Conservation (phyloP, 1,139 yeast genomes). For the Yamadazyma aaseri region DNA sequence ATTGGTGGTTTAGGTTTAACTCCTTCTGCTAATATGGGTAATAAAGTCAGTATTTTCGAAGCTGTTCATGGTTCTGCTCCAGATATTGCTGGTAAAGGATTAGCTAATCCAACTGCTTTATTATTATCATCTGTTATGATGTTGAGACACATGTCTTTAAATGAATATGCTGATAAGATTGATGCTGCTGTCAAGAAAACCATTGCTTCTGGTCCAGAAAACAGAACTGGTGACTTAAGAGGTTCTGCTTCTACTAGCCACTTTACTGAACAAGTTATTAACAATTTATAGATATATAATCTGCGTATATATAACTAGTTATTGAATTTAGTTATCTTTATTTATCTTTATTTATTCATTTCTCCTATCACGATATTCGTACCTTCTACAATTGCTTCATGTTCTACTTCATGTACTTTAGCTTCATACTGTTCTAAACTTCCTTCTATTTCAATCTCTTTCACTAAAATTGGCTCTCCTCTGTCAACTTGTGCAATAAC, state of each 20-base stretch:
- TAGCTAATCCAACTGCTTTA: conserved; percentile 98
- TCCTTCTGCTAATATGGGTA: conserved; percentile 99
- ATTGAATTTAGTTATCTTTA: not conserved
- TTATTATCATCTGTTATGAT: conserved; percentile 95
- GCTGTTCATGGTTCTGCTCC: conserved; percentile 99
- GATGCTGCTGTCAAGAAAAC: conserved; percentile 88
- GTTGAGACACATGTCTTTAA: conserved; percentile 97
- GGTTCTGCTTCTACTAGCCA: conserved; percentile 87
- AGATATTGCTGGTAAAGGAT: conserved; percentile 96
- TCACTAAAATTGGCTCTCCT: conserved; percentile 85
- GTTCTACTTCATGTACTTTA: conserved; percentile 85
- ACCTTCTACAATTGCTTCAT: conserved; percentile 90
- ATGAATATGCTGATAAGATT: conserved; percentile 75
- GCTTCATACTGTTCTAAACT: conserved; percentile 74
- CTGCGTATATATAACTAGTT: not conserved
- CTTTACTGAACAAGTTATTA: conserved; percentile 72
- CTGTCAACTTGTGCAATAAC: conserved; percentile 93
- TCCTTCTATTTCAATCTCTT: conserved; percentile 70
- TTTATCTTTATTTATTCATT: conserved; percentile 15
- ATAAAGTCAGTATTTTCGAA: conserved; percentile 94
- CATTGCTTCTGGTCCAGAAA: conserved; percentile 90
- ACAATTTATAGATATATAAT: conserved; percentile 33
- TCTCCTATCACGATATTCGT: conserved; percentile 58
- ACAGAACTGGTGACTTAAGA: conserved; percentile 93
- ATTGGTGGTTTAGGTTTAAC: conserved; percentile 98